Evolutionary conservation across 257 asterid genomes (phyloP).

Genomic region (Rubia yunnanensis): DNA sequence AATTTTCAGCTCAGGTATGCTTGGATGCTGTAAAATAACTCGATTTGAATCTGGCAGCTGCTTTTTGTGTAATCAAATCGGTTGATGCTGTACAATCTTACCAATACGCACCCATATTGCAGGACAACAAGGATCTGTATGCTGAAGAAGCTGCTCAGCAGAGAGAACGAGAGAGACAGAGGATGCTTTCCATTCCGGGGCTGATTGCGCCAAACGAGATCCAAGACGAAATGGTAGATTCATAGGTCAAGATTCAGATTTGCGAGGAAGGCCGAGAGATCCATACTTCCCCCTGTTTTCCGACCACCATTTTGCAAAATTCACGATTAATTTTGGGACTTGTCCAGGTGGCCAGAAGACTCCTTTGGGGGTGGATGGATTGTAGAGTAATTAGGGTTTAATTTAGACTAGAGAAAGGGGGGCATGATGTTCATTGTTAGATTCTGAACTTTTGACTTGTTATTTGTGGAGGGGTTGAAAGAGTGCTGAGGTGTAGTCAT

Average conservation of each 20-base stretch:
- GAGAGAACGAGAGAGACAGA: conserved; percentile 70
- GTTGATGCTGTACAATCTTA: background rate
- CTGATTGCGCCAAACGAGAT: conserved; percentile 87
- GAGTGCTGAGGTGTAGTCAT: background rate
- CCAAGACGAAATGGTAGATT: conserved; percentile 87
- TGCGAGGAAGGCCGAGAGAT: background rate
- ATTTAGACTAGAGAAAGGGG: background rate
- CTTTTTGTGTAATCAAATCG: no score
- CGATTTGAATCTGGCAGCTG: background rate
- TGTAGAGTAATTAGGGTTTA: background rate
- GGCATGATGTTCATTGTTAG: background rate
- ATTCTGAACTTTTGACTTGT: background rate
- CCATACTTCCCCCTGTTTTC: background rate
- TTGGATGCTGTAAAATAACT: background rate
- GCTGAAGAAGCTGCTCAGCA: conserved; percentile 94
- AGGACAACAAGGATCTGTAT: conserved; percentile 95
- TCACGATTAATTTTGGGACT: background rate
- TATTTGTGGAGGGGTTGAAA: background rate
- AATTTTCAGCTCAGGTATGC: conserved; percentile 90
- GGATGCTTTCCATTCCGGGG: conserved; percentile 87
- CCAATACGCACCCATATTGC: conserved; percentile 4
- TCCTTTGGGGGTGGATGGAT: background rate
- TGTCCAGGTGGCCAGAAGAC: background rate
- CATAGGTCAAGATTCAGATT: conserved; percentile 23
- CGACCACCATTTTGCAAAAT: background rate